These are phyloP conservation scores for Alternaria sp. DNA, from an alignment of 2,329 filamentous ascomycete genomes.

Conservation along the genomic window DNA sequence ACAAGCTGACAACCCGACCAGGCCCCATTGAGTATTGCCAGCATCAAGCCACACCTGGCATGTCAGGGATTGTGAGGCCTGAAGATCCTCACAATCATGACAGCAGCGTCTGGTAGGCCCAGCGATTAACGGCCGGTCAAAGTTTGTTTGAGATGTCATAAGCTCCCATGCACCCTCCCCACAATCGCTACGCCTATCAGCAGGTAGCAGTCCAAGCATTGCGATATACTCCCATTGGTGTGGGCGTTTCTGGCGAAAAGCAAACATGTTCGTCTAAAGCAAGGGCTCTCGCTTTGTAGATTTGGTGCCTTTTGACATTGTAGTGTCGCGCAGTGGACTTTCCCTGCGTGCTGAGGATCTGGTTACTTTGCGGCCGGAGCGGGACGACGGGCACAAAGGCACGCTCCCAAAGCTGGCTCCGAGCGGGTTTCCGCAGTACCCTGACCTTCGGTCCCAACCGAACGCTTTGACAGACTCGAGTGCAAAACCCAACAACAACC, in stretches of 20 bases:
- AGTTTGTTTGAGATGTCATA: slow-evolving; percentile 40
- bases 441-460: slow-evolving; percentile 38
- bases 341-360: slow-evolving; percentile 24
- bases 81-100: slow-evolving; percentile 40
- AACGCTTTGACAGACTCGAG: slow-evolving; percentile 22
- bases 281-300: background rate
- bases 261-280: slow-evolving; percentile 6
- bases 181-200: slow-evolving; percentile 41
- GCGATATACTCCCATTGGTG: slow-evolving; percentile 14
- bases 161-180: slow-evolving; percentile 34
- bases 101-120: slow-evolving; percentile 32
- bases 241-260: slow-evolving; percentile 6
- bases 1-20: slow-evolving; percentile 22
- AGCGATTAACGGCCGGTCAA: slow-evolving; percentile 40
- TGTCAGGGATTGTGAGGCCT: slow-evolving; percentile 36
- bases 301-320: slow-evolving; percentile 1
- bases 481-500: slow-evolving; percentile 14
- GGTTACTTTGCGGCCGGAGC: slow-evolving; percentile 43
- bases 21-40: slow-evolving; percentile 38
- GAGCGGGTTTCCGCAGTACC: slow-evolving; percentile 31
- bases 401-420: slow-evolving; percentile 46
- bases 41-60: slow-evolving; percentile 38
- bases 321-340: slow-evolving; percentile 5
- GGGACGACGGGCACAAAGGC: slow-evolving; percentile 43
- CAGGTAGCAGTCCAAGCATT: slow-evolving; percentile 31